These are phyloP conservation scores for Alloascoidea africana DNA, from an alignment of 805 yeast species.

Conservation along the genomic window DNA sequence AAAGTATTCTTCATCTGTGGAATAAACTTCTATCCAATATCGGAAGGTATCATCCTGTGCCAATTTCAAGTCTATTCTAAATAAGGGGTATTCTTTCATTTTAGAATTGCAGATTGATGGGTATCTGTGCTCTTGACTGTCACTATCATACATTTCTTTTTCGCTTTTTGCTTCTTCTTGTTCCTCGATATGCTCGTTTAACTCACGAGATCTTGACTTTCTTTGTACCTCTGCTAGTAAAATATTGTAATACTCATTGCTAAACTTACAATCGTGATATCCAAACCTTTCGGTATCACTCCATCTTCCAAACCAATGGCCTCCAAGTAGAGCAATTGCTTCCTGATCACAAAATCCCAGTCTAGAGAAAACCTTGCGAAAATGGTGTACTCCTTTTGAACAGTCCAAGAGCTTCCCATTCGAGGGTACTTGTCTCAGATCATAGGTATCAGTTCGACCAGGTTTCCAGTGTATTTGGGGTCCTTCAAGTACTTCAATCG, in stretches of 20 bases:
- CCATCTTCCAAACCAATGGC: constrained; percentile 31
- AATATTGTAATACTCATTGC: constrained; percentile 29
- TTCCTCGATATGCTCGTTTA: no score
- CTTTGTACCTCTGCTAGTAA: constrained; percentile 20
- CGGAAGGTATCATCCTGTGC: constrained; percentile 19
- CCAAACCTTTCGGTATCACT: no score
- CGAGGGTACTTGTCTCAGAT: constrained; percentile 29
- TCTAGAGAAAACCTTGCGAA: constrained; percentile 28
- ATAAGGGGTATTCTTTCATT: no score
- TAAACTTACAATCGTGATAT: constrained; percentile 28
- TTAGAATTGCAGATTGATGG: constrained; percentile 12
- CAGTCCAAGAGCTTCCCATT: constrained; percentile 38
- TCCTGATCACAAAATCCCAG: constrained; percentile 33
- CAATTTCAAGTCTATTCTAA: constrained; percentile 29
- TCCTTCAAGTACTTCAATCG: constrained; percentile 34
- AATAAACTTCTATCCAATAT: constrained; percentile 24
- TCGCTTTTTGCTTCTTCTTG: no score
- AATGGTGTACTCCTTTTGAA: constrained; percentile 26
- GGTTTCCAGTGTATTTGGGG: constrained; percentile 52
- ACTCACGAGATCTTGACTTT: constrained; percentile 16
- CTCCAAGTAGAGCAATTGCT: constrained; percentile 30
- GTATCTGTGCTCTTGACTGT: constrained; percentile 16
- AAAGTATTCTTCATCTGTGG: constrained; percentile 21
- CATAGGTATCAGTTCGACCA: constrained; percentile 37
- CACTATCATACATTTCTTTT: constrained; percentile 26